Evolutionary conservation across 2,329 filamentous ascomycete genomes (phyloP).

Genomic region (Hirsutella thompsonii): DNA sequence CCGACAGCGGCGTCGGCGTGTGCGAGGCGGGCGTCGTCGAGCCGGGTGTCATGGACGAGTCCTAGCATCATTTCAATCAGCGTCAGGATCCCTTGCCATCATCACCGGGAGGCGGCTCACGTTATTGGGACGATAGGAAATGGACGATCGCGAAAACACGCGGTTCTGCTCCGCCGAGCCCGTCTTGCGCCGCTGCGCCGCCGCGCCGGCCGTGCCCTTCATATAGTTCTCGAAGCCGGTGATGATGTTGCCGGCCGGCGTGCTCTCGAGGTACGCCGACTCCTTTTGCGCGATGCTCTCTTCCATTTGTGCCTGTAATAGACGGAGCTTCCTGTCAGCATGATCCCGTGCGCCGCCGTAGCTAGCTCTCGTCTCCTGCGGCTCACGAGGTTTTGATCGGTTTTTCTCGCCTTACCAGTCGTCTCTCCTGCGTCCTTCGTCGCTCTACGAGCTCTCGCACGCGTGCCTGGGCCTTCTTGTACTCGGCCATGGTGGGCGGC

Average conservation of each 20-base stretch:
- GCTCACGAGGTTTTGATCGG: too few species aligned
- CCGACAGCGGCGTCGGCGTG: conserved; percentile 42
- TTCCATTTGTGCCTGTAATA: conserved; percentile 44
- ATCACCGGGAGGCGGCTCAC: conserved; percentile 13
- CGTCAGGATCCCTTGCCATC: neutral
- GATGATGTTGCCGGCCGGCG: conserved; percentile 85
- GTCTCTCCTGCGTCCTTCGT: conserved; percentile 22
- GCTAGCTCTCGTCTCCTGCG: too few species aligned
- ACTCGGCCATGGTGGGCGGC: conserved; percentile 29
- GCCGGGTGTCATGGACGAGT: conserved; percentile 26
- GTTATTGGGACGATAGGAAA: conserved; percentile 41
- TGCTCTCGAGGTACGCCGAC: conserved; percentile 80
- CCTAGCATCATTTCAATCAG: conserved; percentile 13
- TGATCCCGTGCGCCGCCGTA: too few species aligned
- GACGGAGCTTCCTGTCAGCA: too few species aligned
- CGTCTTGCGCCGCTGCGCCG: conserved; percentile 50
- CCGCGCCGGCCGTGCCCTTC: conserved; percentile 62
- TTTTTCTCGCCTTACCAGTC: conserved; percentile 18
- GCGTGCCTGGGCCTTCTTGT: conserved; percentile 35
- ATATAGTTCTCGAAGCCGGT: conserved; percentile 97
- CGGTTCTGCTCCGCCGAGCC: conserved; percentile 56
- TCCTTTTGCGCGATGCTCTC: conserved; percentile 77
- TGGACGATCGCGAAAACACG: conserved; percentile 57
- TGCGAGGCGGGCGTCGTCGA: conserved; percentile 28
- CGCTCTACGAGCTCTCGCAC: conserved; percentile 35